These are phyloP conservation scores for Tricharina praecox DNA, from an alignment of 495 filamentous ascomycete genomes.

Conservation along the genomic window DNA sequence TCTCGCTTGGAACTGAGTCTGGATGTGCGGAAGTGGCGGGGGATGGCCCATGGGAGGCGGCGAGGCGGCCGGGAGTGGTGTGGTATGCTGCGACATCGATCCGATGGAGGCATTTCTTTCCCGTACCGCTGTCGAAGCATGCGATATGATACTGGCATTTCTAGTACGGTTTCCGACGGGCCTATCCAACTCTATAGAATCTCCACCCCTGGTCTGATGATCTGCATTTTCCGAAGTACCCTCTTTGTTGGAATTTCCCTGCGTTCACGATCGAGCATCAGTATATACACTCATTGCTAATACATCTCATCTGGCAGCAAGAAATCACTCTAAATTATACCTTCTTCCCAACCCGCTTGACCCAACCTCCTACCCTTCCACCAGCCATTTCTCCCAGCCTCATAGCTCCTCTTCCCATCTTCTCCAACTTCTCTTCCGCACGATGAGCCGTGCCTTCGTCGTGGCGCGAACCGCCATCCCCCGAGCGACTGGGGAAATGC, in stretches of 20 bases:
- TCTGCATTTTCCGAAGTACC: background rate
- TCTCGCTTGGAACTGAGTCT: constrained; percentile 4
- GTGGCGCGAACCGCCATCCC: background rate
- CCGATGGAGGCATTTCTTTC: background rate
- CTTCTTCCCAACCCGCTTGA: constrained; percentile 7
- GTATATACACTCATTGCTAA: background rate
- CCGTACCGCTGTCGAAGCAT: background rate
- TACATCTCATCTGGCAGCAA: background rate
- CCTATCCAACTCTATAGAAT: background rate
- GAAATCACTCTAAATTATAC: constrained; percentile 5
- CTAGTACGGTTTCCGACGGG: background rate
- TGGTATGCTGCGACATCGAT: background rate
- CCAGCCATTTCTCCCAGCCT: constrained; percentile 5
- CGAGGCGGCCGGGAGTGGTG: background rate
- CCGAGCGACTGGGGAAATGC: background rate
- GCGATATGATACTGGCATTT: background rate
- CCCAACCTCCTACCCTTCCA: constrained; percentile 7
- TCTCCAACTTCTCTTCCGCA: background rate
- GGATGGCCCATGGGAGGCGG: background rate
- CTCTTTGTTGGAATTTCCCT: constrained; percentile 3
- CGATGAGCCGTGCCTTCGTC: background rate
- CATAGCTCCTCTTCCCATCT: constrained; percentile 1
- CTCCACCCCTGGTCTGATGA: background rate
- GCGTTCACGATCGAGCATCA: background rate
- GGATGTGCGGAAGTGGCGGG: constrained; percentile 4